Evolutionary conservation across 2,329 filamentous ascomycete genomes (phyloP).

Genomic region (Aspergillus sp.): DNA sequence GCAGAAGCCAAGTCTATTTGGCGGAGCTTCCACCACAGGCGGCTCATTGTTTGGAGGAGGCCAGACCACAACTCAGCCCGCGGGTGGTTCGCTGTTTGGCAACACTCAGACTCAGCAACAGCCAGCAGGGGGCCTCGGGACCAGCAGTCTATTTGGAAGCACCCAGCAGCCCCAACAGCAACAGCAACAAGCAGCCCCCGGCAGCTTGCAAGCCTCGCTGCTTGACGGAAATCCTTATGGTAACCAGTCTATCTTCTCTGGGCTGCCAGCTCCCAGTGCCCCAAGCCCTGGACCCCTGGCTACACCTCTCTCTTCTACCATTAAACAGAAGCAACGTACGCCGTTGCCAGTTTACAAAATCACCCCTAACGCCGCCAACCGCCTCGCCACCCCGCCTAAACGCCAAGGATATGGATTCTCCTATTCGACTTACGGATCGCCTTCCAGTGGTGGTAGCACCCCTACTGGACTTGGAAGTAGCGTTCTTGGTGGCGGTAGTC

Average conservation of each 20-base stretch:
- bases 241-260: slow-evolving; percentile 77
- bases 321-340: slow-evolving; percentile 72
- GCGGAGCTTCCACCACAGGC: slow-evolving; percentile 35
- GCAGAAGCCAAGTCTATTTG: slow-evolving; percentile 55
- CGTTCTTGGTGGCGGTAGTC: slow-evolving; percentile 44
- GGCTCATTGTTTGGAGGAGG: slow-evolving; percentile 44
- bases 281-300: slow-evolving; percentile 82
- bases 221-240: slow-evolving; percentile 86
- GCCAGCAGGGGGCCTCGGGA: slow-evolving; percentile 25
- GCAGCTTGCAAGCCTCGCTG: slow-evolving; percentile 68
- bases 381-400: slow-evolving; percentile 78
- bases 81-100: slow-evolving; percentile 56
- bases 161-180: slow-evolving; percentile 46
- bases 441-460: slow-evolving; percentile 65
- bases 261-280: slow-evolving; percentile 57
- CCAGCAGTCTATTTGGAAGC: slow-evolving; percentile 50
- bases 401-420: slow-evolving; percentile 80
- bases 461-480: slow-evolving; percentile 64
- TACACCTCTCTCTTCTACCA: slow-evolving; percentile 73
- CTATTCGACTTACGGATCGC: slow-evolving; percentile 86
- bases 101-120: slow-evolving; percentile 35
- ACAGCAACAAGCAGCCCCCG: slow-evolving; percentile 38
- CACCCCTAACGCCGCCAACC: slow-evolving; percentile 72
- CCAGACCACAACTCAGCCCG: slow-evolving; percentile 17
- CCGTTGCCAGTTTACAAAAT: slow-evolving; percentile 84